Base-by-base conservation (phyloP, 2,329 filamentous ascomycete genomes). In the Shiraia sp. region DNA sequence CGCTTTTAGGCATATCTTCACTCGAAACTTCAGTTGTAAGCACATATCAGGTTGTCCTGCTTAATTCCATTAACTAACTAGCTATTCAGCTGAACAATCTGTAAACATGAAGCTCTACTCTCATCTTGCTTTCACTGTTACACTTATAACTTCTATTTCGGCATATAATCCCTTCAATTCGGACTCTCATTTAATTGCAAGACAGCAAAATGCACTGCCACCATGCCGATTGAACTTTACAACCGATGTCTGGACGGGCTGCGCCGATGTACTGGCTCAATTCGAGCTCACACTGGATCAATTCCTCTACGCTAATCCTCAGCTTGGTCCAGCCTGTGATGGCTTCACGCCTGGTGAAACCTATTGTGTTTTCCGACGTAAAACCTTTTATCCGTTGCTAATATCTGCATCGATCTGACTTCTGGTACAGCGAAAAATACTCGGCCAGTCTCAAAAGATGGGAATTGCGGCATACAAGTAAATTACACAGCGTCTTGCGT, bases 381-480 rank as follows among this genome's bases (percentile, higher is more conserved):
- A 30, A 16, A 13, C 9, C n/a, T 9, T 14, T 7, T 13, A 15
- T 13, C n/a, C 9, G 8, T 22, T 22, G 19, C 4, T 22, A 22
- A 8, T 22, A 22, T 22, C 16, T 14, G 28, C 14, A 29, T n/a
- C 12, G 26, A 30, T 15, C 28, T 30, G 14, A 30, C 4, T 16
- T 30, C n/a, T 9, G 16, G n/a, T 8, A 30, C 7, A 30, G 28
- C 28, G 28, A 30, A 14, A 30, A 30, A 30, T 30, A 15, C n/a
- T 13, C 28, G 28, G n/a, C 28, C 28, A 16, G n/a, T 45, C 22
- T 49, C 47, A 10, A 32, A 25, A 24, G 45, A 43, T 25, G 45
- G 45, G n/a, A 34, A 28, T 12, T 47, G 44, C 19, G 44, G 44
- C n/a, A 34, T 34, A n/a, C 16, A 28, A n/a, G 32, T 30, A 13